Evolutionary conservation across 1,284 basidiomycete genomes (phyloP).

Genomic region (Gomphus bonarii): DNA sequence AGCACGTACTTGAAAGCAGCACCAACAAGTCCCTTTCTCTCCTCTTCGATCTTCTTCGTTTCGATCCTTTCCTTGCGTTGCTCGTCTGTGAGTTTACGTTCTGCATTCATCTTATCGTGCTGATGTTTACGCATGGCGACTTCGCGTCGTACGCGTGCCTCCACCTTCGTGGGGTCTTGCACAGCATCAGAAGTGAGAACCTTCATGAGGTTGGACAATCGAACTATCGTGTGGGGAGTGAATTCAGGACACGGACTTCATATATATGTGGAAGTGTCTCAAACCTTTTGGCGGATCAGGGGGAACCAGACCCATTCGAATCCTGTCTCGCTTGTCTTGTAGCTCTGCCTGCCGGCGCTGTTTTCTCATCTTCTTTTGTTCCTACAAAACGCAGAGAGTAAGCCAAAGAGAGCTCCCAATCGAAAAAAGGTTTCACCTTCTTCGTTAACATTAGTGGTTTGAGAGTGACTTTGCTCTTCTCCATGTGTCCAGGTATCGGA

Average conservation of each 20-base stretch:
- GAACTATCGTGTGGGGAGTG: slow-evolving; percentile 45
- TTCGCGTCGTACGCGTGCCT: slow-evolving; percentile 88
- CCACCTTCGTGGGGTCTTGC: slow-evolving; percentile 94
- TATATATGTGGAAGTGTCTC: slow-evolving; percentile 14
- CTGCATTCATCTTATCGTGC: slow-evolving; percentile 90
- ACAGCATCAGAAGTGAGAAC: slow-evolving; percentile 95
- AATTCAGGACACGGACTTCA: slow-evolving; percentile 4
- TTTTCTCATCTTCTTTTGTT: slow-evolving; percentile 95
- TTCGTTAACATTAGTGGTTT: slow-evolving; percentile 87
- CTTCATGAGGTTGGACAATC: slow-evolving; percentile 94
- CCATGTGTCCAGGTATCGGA: slow-evolving; percentile 84
- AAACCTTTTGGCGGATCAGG: slow-evolving; percentile 91
- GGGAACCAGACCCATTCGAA: slow-evolving; percentile 92
- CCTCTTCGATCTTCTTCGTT: slow-evolving; percentile 74
- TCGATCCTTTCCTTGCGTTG: slow-evolving; percentile 82
- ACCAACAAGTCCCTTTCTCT: slow-evolving; percentile 78
- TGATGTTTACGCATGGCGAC: slow-evolving; percentile 82
- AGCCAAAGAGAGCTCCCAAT: neutral
- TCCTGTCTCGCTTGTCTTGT: slow-evolving; percentile 91
- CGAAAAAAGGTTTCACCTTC: slow-evolving; percentile 38
- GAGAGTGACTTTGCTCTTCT: slow-evolving; percentile 66
- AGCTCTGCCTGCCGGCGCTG: slow-evolving; percentile 81
- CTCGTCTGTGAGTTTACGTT: slow-evolving; percentile 86
- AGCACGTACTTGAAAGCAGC: slow-evolving; percentile 78
- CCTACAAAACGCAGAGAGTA: slow-evolving; percentile 32